Evolutionary conservation across 2,329 filamentous ascomycete genomes (phyloP).

Genomic region (Pestalotiopsis sp.): DNA sequence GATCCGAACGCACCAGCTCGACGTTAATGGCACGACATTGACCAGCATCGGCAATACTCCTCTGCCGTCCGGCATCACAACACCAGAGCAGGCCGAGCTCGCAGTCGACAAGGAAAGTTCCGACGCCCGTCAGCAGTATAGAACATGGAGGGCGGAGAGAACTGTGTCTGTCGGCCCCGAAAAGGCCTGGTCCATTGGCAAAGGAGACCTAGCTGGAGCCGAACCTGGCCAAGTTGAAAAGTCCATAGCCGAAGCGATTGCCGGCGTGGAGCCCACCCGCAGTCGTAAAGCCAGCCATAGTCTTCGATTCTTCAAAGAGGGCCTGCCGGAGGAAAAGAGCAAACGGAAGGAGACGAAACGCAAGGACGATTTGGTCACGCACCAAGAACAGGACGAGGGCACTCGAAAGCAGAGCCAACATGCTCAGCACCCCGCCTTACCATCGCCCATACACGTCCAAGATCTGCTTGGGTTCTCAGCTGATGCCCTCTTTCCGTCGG

Average conservation of each 20-base stretch:
- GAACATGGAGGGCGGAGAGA: slow-evolving; percentile 42
- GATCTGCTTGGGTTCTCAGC: slow-evolving; percentile 21
- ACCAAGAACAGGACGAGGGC: slow-evolving; percentile 36
- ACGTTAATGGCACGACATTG: slow-evolving; percentile 23
- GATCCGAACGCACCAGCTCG: slow-evolving; percentile 32
- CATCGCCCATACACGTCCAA: slow-evolving; percentile 25
- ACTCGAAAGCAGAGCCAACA: slow-evolving; percentile 12
- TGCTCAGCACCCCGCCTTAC: slow-evolving; percentile 14
- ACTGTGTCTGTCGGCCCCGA: slow-evolving; percentile 49
- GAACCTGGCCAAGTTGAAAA: slow-evolving; percentile 63
- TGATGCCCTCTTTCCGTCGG: slow-evolving; percentile 19
- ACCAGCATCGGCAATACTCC: slow-evolving; percentile 35
- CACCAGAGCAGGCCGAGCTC: slow-evolving; percentile 20
- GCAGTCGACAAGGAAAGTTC: slow-evolving; percentile 10
- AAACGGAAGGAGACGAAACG: slow-evolving; percentile 52
- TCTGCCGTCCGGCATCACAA: slow-evolving; percentile 22
- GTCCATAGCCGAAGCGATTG: slow-evolving; percentile 63
- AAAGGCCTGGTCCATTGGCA: slow-evolving; percentile 66
- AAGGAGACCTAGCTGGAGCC: slow-evolving; percentile 47
- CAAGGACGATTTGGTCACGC: slow-evolving; percentile 18
- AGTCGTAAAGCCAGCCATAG: slow-evolving; percentile 71
- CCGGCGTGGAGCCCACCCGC: slow-evolving; percentile 62
- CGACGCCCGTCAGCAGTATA: slow-evolving; percentile 32
- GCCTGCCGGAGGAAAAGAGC: slow-evolving; percentile 59
- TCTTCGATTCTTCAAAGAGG: slow-evolving; percentile 68